Conservation (phyloP, 176 grass and related monocot species). For the Bothriochloa decipiens region DNA sequence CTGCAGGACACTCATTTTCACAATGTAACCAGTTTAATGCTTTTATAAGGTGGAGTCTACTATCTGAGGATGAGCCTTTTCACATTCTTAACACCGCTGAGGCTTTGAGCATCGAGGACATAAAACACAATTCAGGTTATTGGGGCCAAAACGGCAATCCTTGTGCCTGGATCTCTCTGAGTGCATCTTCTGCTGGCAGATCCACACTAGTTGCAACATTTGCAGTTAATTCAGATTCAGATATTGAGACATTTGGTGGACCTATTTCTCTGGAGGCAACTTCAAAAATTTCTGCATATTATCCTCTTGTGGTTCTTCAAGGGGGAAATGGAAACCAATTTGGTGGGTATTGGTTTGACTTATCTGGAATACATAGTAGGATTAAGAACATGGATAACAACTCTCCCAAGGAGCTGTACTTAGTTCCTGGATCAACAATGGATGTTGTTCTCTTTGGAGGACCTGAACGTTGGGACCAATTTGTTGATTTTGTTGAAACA, state of each 20-base stretch:
- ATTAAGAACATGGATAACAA: conserved; percentile 51
- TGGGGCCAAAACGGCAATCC: conserved; percentile 53
- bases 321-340: conserved; percentile 74
- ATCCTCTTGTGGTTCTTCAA: conserved; percentile 82
- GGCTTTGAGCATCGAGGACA: conserved; percentile 27
- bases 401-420: conserved; percentile 68
- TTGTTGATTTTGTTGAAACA: conserved; percentile 78
- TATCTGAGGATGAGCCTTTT: conserved; percentile 75
- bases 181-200: conserved; percentile 68
- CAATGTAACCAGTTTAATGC: conserved; percentile 80
- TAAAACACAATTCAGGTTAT: conserved; percentile 38
- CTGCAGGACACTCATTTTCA: conserved; percentile 62
- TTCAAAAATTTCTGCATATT: conserved; percentile 74
- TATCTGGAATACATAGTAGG: conserved; percentile 50
- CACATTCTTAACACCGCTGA: conserved; percentile 61
- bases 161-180: conserved; percentile 75
- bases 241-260: conserved; percentile 50
- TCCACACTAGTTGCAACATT: conserved; percentile 74
- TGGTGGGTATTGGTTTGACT: conserved; percentile 94
- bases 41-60: conserved; percentile 74
- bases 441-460: conserved; percentile 83
- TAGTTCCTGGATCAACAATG: conserved; percentile 94
- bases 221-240: conserved; percentile 58
- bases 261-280: conserved; percentile 71
- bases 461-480: conserved; percentile 78